Evolutionary conservation across 371 early-diverging fungal species (phyloP).

Genomic region (Mucor circinelloides): DNA sequence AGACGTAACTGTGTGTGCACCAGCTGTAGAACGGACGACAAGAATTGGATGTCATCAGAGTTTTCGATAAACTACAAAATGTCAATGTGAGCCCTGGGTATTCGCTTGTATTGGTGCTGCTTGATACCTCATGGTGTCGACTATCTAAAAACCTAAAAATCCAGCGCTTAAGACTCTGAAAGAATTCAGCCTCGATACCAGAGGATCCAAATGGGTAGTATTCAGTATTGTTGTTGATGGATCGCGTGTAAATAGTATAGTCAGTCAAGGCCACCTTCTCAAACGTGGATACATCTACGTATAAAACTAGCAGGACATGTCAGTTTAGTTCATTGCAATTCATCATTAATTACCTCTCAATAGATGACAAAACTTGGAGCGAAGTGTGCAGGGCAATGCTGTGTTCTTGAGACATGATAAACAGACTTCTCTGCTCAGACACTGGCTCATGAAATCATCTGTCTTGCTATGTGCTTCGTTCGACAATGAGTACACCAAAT

Average conservation of each 20-base stretch:
- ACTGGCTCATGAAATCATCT: conserved; percentile 13
- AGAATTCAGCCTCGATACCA: conserved; percentile 25
- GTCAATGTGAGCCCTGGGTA: background rate
- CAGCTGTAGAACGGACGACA: conserved; percentile 39
- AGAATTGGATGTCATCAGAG: conserved; percentile 27
- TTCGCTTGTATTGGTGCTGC: too few species aligned
- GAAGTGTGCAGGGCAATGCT: conserved; percentile 35
- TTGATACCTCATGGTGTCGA: conserved; percentile 25
- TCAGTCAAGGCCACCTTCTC: conserved; percentile 33
- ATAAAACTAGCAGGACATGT: conserved; percentile 17
- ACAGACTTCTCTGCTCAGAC: conserved; percentile 43
- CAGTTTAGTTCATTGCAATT: background rate
- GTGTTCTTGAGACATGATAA: conserved; percentile 38
- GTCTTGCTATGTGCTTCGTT: conserved; percentile 18
- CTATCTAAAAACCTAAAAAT: conserved; percentile 30
- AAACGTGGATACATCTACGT: conserved; percentile 28
- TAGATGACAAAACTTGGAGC: conserved; percentile 47
- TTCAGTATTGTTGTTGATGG: conserved; percentile 19
- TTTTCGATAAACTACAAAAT: conserved; percentile 24
- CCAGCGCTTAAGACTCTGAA: conserved; percentile 34
- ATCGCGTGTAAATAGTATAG: conserved; percentile 32
- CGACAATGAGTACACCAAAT: conserved; percentile 29
- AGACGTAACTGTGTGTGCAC: conserved; percentile 35
- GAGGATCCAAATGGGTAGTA: conserved; percentile 28
- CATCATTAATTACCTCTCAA: conserved; percentile 36